Evolutionary conservation across 768 basidiomycete species (phyloP).

Genomic region (Russula earlei): DNA sequence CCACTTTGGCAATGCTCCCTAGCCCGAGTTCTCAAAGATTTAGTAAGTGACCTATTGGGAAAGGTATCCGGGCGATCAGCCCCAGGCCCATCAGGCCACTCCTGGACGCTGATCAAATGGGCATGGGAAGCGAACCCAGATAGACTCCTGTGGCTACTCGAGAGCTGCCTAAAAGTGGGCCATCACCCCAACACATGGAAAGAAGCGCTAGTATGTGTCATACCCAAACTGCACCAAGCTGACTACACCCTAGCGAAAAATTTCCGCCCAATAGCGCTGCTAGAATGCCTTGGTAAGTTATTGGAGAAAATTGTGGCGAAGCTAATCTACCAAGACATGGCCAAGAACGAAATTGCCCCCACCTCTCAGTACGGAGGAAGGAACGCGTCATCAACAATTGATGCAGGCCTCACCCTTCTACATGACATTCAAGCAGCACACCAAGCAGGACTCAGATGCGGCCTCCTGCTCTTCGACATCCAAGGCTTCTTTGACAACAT

Average conservation of each 20-base stretch:
- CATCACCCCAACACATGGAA: not conserved
- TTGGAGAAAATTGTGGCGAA: not conserved
- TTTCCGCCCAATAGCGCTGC: not conserved
- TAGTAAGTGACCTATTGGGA: not conserved
- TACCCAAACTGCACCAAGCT: not conserved
- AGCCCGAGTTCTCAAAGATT: fast-evolving
- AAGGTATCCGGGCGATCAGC: not conserved
- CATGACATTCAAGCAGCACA: not conserved
- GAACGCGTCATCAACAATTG: not conserved
- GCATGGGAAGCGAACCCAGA: not conserved
- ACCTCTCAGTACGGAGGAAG: not conserved
- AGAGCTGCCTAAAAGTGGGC: not conserved
- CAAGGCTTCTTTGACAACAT: not conserved
- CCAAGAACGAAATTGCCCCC: not conserved
- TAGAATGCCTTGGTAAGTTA: not conserved
- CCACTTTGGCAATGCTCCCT: not conserved
- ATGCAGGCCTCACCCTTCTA: not conserved
- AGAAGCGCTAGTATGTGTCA: not conserved
- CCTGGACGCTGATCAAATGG: not conserved
- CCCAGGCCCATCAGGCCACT: not conserved
- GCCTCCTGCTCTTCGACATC: not conserved
- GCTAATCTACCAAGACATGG: not conserved
- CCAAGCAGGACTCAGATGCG: not conserved
- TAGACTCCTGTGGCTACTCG: not conserved
- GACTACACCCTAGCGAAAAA: not conserved